phyloP scores from a whole-genome alignment of 2,329 filamentous ascomycete genomes.

The Fusarium devonianum region DNA sequence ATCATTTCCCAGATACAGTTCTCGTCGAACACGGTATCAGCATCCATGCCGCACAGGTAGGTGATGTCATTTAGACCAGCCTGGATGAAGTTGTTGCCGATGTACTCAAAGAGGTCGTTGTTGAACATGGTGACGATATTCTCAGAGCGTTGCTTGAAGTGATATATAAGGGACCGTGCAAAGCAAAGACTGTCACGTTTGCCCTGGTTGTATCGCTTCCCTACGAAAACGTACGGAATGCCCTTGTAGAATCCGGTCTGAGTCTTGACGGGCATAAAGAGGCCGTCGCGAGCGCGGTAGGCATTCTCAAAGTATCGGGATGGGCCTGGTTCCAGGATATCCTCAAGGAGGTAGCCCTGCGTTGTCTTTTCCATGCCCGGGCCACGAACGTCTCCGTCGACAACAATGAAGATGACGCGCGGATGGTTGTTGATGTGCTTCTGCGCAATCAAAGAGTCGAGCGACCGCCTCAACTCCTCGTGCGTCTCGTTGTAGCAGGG shows the following conservation, averaged over 20 bases:
- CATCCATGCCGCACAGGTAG: constrained; percentile 56
- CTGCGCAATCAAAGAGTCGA: constrained; percentile 56
- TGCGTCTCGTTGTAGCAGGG: constrained; percentile 59
- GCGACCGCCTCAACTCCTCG: constrained; percentile 52
- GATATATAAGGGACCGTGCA: constrained; percentile 57
- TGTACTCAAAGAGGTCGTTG: constrained; percentile 52
- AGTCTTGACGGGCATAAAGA: constrained; percentile 55
- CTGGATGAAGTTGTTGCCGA: constrained; percentile 50
- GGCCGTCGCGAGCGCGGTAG: constrained; percentile 55
- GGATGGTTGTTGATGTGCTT: constrained; percentile 52
- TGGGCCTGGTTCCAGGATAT: constrained; percentile 51
- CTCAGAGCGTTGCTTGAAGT: constrained; percentile 54
- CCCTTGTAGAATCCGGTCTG: constrained; percentile 55
- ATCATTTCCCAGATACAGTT: constrained; percentile 55
- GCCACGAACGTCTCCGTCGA: constrained; percentile 56
- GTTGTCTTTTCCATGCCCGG: constrained; percentile 58
- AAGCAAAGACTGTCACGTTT: constrained; percentile 59
- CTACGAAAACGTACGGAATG: constrained; percentile 55
- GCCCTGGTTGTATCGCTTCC: constrained; percentile 58
- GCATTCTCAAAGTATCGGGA: constrained; percentile 50
- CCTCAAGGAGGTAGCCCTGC: constrained; percentile 55
- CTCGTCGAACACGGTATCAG: constrained; percentile 56
- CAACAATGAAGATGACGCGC: constrained; percentile 55
- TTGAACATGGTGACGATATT: constrained; percentile 56
- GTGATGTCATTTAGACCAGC: constrained; percentile 51